These are phyloP conservation scores for Leccinum obscurum DNA, from an alignment of 768 basidiomycete genomes.

Conservation along the genomic window DNA sequence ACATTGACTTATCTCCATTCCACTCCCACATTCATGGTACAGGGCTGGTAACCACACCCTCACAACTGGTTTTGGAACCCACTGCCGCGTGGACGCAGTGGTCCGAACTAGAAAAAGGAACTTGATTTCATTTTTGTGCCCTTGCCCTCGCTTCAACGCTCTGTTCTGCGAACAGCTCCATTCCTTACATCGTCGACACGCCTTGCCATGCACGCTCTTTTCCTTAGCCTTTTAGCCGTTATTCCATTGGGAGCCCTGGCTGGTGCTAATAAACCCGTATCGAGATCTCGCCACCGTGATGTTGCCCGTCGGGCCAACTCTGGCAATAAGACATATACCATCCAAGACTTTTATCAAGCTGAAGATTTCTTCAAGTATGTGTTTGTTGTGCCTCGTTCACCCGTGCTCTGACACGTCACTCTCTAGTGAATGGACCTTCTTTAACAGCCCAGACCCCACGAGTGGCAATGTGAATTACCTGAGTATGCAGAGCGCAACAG, in stretches of 20 bases:
- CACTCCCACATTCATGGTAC: conserved; percentile 15
- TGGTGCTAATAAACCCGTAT: conserved; percentile 31
- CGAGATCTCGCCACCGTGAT: conserved; percentile 32
- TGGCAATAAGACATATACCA: conserved; percentile 32
- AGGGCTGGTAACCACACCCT: conserved; percentile 15
- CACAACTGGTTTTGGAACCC: not conserved
- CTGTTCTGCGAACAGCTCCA: conserved; percentile 3
- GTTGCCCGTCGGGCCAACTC: conserved; percentile 20
- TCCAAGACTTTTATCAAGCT: conserved; percentile 46
- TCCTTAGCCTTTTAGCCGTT: conserved; percentile 32
- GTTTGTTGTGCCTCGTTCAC: not conserved
- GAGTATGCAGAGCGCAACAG: conserved; percentile 44
- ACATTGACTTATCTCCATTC: conserved; percentile 5
- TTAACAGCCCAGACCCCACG: conserved; percentile 63
- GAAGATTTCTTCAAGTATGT: conserved; percentile 61
- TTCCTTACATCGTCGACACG: conserved; percentile 12
- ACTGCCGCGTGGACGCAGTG: conserved; percentile 6
- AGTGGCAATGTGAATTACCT: conserved; percentile 67
- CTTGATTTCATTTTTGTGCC: not conserved
- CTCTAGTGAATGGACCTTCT: conserved; percentile 69
- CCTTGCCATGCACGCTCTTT: conserved; percentile 34
- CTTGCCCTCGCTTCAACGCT: not conserved
- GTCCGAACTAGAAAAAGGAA: not conserved
- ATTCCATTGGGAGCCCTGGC: conserved; percentile 39
- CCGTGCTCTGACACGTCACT: conserved; percentile 1